Evolutionary conservation across 805 yeast species (phyloP), one percentile per base, ranked within the genome.

Genomic region (Yarrowia deformans): DNA sequence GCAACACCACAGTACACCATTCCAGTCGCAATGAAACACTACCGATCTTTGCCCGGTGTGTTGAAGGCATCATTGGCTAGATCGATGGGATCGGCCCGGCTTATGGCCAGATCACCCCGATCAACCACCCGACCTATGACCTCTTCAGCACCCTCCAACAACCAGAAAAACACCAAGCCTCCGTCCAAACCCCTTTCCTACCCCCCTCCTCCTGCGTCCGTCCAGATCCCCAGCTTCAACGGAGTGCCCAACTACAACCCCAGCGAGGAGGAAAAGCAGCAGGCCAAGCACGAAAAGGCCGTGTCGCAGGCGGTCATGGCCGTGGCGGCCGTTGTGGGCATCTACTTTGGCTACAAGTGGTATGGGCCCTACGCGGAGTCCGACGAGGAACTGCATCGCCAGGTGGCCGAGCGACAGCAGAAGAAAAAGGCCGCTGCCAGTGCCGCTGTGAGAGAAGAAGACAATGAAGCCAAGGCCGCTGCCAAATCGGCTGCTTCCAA

Each of bases 161-260:
- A 23, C 29, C 29, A 23, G 29, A 4, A 23, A 2, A 2, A 4
- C 29, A 2, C 29, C 29, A 23, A 2, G 3, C 4, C 34, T 8
- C 40, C 9, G 10, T 12, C 19, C 29, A 63, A 48, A 16, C 68
- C 48, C 1, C 12, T 63, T 0, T 48, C 68, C 2, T 63, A 63
- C 32, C 68, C 68, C 2, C 68, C 55, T 48, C 68, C 68, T 34
- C 68, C 68, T 14, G 34, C 68, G 3, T 13, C 68, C 0, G 68
- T 48, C 0, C 68, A 63, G 29, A 63, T 49, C 12, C 66, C 66
- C 5, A 40, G 8, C 10, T 60, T 60, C 19, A 34, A 60, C 13
- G 52, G 52, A 1, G 6, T 34, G 7, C 45, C 45, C 43, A 60
- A 60, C 14, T 63, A 48, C 48, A 49, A 63, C 12, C 68, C 68